A percentile compares a stretch with the other conserved stretches of the same genome.
phyloP scores from a whole-genome alignment of 2,329 filamentous ascomycete species.

The Apiospora hydei region DNA sequence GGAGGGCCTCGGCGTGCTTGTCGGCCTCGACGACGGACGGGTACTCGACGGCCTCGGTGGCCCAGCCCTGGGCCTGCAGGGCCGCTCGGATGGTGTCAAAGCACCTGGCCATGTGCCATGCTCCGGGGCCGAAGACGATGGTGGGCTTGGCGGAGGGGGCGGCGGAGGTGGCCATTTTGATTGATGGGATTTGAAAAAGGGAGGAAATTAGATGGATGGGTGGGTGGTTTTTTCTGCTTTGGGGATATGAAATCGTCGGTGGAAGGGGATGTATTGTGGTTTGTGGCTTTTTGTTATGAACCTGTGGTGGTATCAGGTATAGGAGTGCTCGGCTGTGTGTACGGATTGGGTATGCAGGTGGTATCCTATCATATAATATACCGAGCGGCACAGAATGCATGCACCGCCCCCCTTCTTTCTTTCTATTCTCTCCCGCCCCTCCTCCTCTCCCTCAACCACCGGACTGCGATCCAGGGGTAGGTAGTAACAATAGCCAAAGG shows the following conservation, averaged over 20 bases:
- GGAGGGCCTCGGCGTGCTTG: background rate
- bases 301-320: background rate
- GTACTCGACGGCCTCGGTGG: slow-evolving; percentile 39
- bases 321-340: background rate
- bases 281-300: background rate
- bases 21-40: slow-evolving; percentile 38
- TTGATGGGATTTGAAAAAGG: background rate
- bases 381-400: background rate
- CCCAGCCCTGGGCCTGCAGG: slow-evolving; percentile 39
- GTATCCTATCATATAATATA: background rate
- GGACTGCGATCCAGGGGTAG: too few relatives aligned
- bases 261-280: background rate
- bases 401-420: background rate
- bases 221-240: background rate
- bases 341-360: slow-evolving; percentile 1
- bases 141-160: slow-evolving; percentile 28
- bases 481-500: too few relatives aligned
- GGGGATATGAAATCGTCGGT: background rate
- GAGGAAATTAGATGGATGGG: too few relatives aligned
- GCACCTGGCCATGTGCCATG: slow-evolving; percentile 42
- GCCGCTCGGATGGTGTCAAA: slow-evolving; percentile 38
- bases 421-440: too few relatives aligned
- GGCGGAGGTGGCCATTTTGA: background rate
- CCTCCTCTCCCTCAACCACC: too few relatives aligned
- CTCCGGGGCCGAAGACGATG: slow-evolving; percentile 45